phyloP scores from a whole-genome alignment of 495 filamentous ascomycete species.

The Xylaria nigripes region DNA sequence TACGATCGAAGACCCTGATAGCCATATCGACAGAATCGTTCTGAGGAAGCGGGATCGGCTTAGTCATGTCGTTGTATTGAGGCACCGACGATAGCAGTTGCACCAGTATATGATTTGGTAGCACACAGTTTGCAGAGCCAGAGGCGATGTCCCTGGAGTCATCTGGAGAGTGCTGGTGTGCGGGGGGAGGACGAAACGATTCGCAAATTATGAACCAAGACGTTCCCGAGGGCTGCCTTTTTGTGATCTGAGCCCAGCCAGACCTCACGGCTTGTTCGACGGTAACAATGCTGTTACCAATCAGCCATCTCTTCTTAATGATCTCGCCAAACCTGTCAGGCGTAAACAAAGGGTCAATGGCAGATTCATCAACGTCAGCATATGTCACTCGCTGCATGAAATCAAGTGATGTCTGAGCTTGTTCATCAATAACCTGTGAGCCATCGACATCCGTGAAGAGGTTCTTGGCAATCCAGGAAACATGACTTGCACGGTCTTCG shows the following conservation, averaged over 20 bases:
- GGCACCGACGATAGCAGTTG: constrained; percentile 70
- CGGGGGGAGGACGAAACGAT: constrained; percentile 56
- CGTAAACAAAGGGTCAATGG: constrained; percentile 56
- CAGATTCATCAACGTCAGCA: constrained; percentile 69
- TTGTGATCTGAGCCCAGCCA: constrained; percentile 71
- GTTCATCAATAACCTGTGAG: constrained; percentile 73
- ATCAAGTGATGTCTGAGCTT: constrained; percentile 87
- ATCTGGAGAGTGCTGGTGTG: constrained; percentile 50
- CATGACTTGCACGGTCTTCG: constrained; percentile 70
- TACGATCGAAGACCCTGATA: constrained; percentile 75
- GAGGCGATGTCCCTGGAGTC: constrained; percentile 29
- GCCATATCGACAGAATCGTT: constrained; percentile 72
- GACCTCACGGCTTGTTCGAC: constrained; percentile 69
- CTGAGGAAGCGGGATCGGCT: constrained; percentile 73
- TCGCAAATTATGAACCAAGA: constrained; percentile 69
- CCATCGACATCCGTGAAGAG: constrained; percentile 69
- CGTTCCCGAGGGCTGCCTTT: constrained; percentile 76
- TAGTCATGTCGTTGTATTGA: constrained; percentile 46
- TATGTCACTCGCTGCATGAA: constrained; percentile 90
- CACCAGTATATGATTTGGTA: constrained; percentile 79
- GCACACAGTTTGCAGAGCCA: constrained; percentile 42
- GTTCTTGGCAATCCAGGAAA: constrained; percentile 86
- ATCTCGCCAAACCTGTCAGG: constrained; percentile 57
- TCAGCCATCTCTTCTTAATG: constrained; percentile 69
- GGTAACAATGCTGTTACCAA: constrained; percentile 80